phyloP scores from a whole-genome alignment of 2,329 filamentous ascomycete genomes.

The Zymoseptoria tritici region DNA sequence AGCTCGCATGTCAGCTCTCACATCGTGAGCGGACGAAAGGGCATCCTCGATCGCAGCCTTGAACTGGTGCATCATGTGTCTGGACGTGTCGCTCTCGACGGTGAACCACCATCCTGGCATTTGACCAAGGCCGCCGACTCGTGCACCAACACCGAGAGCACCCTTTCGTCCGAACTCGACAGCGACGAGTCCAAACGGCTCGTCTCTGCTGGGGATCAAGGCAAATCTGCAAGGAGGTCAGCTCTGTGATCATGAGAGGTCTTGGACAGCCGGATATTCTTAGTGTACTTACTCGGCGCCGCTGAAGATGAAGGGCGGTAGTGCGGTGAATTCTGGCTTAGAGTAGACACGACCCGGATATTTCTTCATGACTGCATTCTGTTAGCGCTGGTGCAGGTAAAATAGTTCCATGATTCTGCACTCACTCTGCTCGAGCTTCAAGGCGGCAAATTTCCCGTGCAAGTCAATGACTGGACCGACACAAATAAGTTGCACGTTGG shows the following conservation, averaged over 20 bases:
- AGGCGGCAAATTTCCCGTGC: slow-evolving; percentile 57
- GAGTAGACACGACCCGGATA: slow-evolving; percentile 57
- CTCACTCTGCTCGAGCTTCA: slow-evolving; percentile 41
- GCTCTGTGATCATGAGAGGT: no score
- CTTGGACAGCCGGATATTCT: background rate
- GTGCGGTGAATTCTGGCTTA: slow-evolving; percentile 56
- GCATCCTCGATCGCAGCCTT: slow-evolving; percentile 52
- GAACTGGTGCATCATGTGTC: slow-evolving; percentile 56
- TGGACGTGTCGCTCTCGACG: slow-evolving; percentile 54
- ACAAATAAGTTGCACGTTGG: slow-evolving; percentile 53
- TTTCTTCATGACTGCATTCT: slow-evolving; percentile 47
- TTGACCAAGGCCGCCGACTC: slow-evolving; percentile 40
- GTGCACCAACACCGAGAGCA: slow-evolving; percentile 55
- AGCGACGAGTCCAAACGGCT: slow-evolving; percentile 59
- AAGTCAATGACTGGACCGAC: slow-evolving; percentile 58
- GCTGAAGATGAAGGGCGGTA: slow-evolving; percentile 56
- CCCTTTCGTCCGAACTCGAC: slow-evolving; percentile 61
- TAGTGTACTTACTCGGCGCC: slow-evolving; percentile 45
- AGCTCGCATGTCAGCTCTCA: slow-evolving; percentile 54
- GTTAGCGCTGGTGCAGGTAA: background rate
- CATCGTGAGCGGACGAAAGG: slow-evolving; percentile 46
- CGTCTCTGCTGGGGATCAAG: slow-evolving; percentile 57
- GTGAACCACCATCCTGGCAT: slow-evolving; percentile 56
- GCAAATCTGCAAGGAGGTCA: slow-evolving; percentile 39
- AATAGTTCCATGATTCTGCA: background rate